A percentile compares a stretch with the other conserved stretches of the same genome.
phyloP scores from a whole-genome alignment of 2,329 filamentous ascomycete species.

The Venturia asperata region DNA sequence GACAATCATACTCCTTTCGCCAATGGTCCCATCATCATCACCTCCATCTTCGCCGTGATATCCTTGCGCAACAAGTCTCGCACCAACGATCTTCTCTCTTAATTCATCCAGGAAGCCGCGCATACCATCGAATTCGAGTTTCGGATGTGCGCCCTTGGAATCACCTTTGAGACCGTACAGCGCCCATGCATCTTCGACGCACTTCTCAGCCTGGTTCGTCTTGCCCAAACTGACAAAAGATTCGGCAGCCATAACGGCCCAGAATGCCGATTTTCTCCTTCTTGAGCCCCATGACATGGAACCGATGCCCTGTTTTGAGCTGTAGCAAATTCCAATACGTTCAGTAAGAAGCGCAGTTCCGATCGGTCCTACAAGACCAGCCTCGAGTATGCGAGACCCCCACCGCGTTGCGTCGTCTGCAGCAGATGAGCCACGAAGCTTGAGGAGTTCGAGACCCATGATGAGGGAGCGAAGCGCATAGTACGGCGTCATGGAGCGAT shows the following conservation, averaged over 20 bases:
- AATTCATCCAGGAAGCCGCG: conserved; percentile 59
- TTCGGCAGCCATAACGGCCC: conserved; percentile 77
- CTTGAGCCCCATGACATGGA: conserved; percentile 56
- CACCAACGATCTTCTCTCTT: conserved; percentile 52
- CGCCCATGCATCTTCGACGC: conserved; percentile 60
- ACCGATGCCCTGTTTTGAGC: conserved; percentile 59
- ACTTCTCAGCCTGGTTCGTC: conserved; percentile 68
- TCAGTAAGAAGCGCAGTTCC: conserved; percentile 81
- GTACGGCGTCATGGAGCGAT: conserved; percentile 71
- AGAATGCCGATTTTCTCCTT: conserved; percentile 73
- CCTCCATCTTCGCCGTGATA: conserved; percentile 32
- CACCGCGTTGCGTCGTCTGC: conserved; percentile 83
- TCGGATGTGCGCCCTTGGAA: conserved; percentile 22
- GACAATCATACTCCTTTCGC: conserved; percentile 22
- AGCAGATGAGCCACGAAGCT: conserved; percentile 55
- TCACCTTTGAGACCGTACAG: conserved; percentile 44
- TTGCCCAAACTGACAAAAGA: conserved; percentile 75
- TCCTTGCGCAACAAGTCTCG: conserved; percentile 29
- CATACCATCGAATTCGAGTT: conserved; percentile 47
- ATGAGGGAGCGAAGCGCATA: conserved; percentile 71
- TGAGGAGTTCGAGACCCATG: conserved; percentile 73
- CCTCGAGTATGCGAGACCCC: conserved; percentile 73
- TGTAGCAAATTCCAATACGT: conserved; percentile 76
- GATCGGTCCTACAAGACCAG: conserved; percentile 63
- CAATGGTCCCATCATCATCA: conserved; percentile 28